These are phyloP conservation scores for Suillus hirtellus DNA, from an alignment of 768 basidiomycete species.

Conservation along the genomic window DNA sequence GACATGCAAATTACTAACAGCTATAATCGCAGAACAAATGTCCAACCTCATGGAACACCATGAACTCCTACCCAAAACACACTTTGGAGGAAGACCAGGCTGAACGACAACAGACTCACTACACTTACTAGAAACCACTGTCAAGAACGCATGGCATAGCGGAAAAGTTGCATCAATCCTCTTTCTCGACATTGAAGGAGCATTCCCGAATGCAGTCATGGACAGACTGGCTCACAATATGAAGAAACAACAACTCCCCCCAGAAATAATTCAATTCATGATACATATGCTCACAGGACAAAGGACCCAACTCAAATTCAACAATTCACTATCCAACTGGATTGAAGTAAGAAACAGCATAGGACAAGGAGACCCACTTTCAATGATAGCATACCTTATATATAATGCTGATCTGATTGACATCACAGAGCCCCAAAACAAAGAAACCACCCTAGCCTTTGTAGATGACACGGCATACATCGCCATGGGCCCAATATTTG, in stretches of 20 bases:
- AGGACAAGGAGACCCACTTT: constrained; percentile 18
- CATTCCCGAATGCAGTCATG: constrained; percentile 31
- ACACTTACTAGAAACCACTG: constrained; percentile 29
- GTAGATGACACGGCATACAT: constrained; percentile 29
- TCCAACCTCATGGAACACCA: constrained; percentile 32
- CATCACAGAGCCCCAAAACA: constrained; percentile 12
- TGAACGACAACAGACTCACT: constrained; percentile 34
- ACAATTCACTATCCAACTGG: constrained; percentile 15
- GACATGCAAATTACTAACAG: constrained; percentile 31
- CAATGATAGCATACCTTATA: constrained; percentile 21
- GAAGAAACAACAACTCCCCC: constrained; percentile 26
- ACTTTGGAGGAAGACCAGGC: constrained; percentile 27
- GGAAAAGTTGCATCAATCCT: constrained; percentile 36
- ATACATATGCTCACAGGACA: constrained; percentile 29
- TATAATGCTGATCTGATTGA: constrained; percentile 29
- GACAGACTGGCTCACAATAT: constrained; percentile 33
- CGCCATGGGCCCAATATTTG: constrained; percentile 22
- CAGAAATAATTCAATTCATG: constrained; percentile 17
- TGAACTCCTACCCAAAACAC: constrained; percentile 33
- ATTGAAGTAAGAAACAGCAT: constrained; percentile 18
- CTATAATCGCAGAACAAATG: constrained; percentile 27
- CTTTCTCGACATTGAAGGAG: constrained; percentile 31
- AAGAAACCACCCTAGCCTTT: constrained; percentile 24
- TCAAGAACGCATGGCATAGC: constrained; percentile 39
- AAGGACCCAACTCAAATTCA: constrained; percentile 16